Base-by-base conservation (phyloP, 2,329 filamentous ascomycete species). In the Sclerotinia borealis region DNA sequence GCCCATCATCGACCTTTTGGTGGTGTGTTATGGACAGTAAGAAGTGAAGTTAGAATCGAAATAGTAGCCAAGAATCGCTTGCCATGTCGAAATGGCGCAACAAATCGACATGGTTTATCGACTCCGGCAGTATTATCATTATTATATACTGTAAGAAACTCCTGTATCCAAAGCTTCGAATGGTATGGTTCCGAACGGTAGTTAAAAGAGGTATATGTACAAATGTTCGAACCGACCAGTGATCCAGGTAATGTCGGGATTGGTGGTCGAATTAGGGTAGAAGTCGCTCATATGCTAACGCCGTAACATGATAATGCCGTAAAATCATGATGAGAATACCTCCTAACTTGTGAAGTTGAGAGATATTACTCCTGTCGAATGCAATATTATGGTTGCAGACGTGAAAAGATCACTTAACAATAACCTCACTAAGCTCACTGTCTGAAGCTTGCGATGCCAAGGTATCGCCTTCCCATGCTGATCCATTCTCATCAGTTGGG, bases 401-500 rank as follows among this genome's bases (percentile, higher is more conserved):
- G 37, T 22, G 34, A 34, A 39, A 15, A 45, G 29, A 63, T 69
- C 59, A 73, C 55, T 68, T 67, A n/a, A 71, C 65, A 49, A 72
- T 55, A 45, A 74, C 65, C 63, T 73, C 71, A 25, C 66, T 71
- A 36, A 73, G 71, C 63, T 74, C 73, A 15, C 68, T 71, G 58
- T 74, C 72, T 19, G 73, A 74, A 50, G 68, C 65, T 66, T 73
- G 72, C 47, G 71, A 73, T 49, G 73, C 73, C 43, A 85, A 74
- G 9, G 83, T 85, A 58, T 84, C 82, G 56, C 82, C 81, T 69
- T 84, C 83, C 83, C 82, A 84, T 17, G 79, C 74, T 63, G 79
- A 79, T 67, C 82, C 80, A 64, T 79, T 79, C 67, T 88, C 86
- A 67, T 87, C 84, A 37, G 84, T 63, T 31, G 73, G 73, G 61